These are phyloP conservation scores for Niebla homalea DNA, from an alignment of 495 filamentous ascomycete genomes.

Conservation along the genomic window DNA sequence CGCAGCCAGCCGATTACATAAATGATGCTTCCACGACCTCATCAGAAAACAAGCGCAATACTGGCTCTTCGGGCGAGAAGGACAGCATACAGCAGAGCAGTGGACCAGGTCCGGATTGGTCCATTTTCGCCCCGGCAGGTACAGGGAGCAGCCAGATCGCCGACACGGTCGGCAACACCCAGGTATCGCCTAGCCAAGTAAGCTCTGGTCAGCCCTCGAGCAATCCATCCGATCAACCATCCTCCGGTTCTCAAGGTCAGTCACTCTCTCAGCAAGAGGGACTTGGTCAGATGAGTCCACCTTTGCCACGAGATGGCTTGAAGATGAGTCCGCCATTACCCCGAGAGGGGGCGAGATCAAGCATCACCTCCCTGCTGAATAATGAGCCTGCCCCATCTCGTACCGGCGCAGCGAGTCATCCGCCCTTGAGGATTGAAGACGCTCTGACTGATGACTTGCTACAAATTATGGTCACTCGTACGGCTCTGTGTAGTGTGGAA, in stretches of 20 bases:
- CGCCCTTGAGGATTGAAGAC: slow-evolving; percentile 42
- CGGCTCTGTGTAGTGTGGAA: slow-evolving; percentile 74
- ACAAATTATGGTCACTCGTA: slow-evolving; percentile 43
- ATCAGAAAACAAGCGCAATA: slow-evolving; percentile 55
- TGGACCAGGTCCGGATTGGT: slow-evolving; percentile 27
- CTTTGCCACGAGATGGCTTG: slow-evolving; percentile 20
- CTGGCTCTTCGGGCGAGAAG: slow-evolving; percentile 28
- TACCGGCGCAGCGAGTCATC: slow-evolving; percentile 14
- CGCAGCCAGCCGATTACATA: slow-evolving; percentile 58
- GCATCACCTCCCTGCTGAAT: slow-evolving; percentile 33
- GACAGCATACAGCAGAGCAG: slow-evolving; percentile 39
- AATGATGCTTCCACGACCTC: slow-evolving; percentile 88
- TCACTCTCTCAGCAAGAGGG: slow-evolving; percentile 17
- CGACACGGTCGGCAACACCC: slow-evolving; percentile 42
- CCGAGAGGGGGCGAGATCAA: slow-evolving; percentile 20
- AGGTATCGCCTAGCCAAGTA: not conserved
- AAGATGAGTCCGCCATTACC: slow-evolving; percentile 19
- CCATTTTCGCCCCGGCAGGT: slow-evolving; percentile 15
- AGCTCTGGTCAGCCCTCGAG: slow-evolving; percentile 23
- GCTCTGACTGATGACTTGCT: slow-evolving; percentile 41
- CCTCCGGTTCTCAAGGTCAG: slow-evolving; percentile 28
- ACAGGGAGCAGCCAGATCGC: slow-evolving; percentile 35
- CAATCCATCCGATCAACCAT: slow-evolving; percentile 14
- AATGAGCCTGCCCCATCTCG: slow-evolving; percentile 23
- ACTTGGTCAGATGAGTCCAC: slow-evolving; percentile 27